A percentile compares a stretch with the other conserved stretches of the same genome.
Evolutionary conservation across 495 filamentous ascomycete genomes (phyloP).

Genomic region (Tricharina praecox): DNA sequence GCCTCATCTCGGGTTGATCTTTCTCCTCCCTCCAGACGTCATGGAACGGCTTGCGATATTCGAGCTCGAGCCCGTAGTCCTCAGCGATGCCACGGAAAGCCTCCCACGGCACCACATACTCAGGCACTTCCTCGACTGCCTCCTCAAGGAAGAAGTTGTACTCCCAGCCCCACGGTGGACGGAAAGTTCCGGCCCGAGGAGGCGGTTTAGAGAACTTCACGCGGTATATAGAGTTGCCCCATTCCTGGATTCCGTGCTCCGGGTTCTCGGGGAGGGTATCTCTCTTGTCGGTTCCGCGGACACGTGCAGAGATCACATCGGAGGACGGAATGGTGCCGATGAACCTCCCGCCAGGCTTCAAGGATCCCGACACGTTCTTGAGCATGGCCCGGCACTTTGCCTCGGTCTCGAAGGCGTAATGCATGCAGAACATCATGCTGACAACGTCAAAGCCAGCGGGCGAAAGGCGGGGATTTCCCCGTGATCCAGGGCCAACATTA

Average conservation of each 20-base stretch:
- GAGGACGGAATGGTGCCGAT: slow-evolving; percentile 87
- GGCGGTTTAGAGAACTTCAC: slow-evolving; percentile 62
- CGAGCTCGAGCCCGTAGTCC: slow-evolving; percentile 87
- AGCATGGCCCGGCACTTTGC: slow-evolving; percentile 80
- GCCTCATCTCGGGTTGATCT: slow-evolving; percentile 58
- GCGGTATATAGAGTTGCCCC: slow-evolving; percentile 84
- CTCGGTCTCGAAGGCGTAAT: slow-evolving; percentile 93
- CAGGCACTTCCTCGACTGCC: slow-evolving; percentile 86
- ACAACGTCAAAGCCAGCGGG: slow-evolving; percentile 72
- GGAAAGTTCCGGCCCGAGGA: slow-evolving; percentile 50
- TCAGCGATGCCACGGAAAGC: slow-evolving; percentile 87
- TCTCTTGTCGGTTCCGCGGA: slow-evolving; percentile 38
- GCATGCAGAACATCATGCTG: slow-evolving; percentile 98
- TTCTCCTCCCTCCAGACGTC: slow-evolving; percentile 87
- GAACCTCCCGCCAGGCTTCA: slow-evolving; percentile 89
- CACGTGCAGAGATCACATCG: slow-evolving; percentile 56
- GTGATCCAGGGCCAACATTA: slow-evolving; percentile 42
- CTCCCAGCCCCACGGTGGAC: slow-evolving; percentile 91
- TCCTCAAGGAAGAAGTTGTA: slow-evolving; percentile 93
- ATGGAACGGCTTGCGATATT: slow-evolving; percentile 74
- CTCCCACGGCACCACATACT: slow-evolving; percentile 97
- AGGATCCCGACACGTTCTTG: slow-evolving; percentile 67
- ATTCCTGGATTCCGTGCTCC: slow-evolving; percentile 30
- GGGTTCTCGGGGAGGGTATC: slow-evolving; percentile 17
- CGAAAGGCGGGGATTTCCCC: slow-evolving; percentile 36